phyloP scores from a whole-genome alignment of 2,329 filamentous ascomycete species.

The Phaeosphaeriaceae sp. region DNA sequence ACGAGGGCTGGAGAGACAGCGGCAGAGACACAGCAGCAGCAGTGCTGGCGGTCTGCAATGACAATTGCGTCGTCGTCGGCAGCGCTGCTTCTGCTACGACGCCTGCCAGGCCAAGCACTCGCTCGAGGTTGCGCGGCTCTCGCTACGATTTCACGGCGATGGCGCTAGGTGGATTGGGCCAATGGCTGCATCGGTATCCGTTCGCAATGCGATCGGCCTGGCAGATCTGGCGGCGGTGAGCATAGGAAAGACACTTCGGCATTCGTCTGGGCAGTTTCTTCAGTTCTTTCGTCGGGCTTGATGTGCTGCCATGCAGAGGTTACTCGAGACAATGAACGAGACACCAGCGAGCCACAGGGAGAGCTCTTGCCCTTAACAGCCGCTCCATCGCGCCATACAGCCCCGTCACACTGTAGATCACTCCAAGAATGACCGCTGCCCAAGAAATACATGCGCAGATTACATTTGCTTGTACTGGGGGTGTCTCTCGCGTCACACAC shows the following conservation, averaged over 20 bases:
- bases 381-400: neutral
- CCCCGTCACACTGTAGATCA: neutral
- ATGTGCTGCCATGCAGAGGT: neutral
- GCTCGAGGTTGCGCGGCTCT: neutral
- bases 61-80: neutral
- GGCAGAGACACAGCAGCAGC: neutral
- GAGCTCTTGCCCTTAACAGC: neutral
- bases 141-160: neutral
- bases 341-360: neutral
- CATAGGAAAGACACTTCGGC: constrained; percentile 3
- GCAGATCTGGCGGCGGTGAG: neutral
- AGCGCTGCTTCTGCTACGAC: too few relatives aligned
- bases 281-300: too few relatives aligned
- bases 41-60: neutral
- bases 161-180: neutral
- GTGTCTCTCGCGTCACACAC: neutral
- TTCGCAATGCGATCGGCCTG: neutral
- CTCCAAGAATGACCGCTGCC: neutral
- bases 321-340: neutral
- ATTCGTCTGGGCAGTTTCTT: neutral
- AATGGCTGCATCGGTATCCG: neutral
- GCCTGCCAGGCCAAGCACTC: neutral
- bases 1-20: neutral
- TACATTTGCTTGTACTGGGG: neutral
- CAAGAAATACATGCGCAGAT: neutral